Base-by-base conservation (phyloP, 2,329 filamentous ascomycete species). In the Alternaria alternata region DNA sequence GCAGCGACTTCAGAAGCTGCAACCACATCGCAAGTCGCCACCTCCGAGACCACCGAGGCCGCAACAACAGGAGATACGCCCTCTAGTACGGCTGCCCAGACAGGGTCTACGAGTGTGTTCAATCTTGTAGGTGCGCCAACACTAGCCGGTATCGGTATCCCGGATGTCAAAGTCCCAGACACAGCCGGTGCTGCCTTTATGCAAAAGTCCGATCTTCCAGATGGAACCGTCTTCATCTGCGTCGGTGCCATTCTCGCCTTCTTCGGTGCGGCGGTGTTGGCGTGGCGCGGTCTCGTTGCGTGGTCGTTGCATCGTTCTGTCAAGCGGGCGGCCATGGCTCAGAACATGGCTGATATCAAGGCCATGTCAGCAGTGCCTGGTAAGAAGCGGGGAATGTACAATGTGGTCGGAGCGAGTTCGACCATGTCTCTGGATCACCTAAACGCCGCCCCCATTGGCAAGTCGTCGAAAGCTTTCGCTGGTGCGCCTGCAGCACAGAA, bases 141-240 rank as follows among this genome's bases (percentile, higher is more conserved):
- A 38, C 80, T 89, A 46, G 81, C 84, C 7, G 86, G 85, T 65
- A 81, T 82, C 51, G 85, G 83, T 65, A 86, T 87, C 65, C 91
- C 94, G 5, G 81, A 91, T 1, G 84, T 93, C 4, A 86, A 88
- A 26, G 89, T 98, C 3, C 95, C 95, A 7, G 91, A 93, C 26
- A 97, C 92, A 3, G 85, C 87, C 39, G 87, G 90, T 73, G 95
- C 95, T 5, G 93, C 94, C 16, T 99, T 92, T 76, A 97, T 98
- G 92, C 90, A 94, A 74, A 89, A 90, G 72, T 96, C 93, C 1
- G 89, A 81, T 54, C 84, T 94, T 11, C 95, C 95, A 3, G 91
- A 98, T 73, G 95, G 95, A 55, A 97, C 94, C 4, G 91, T 99
- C 60, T 99, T 99, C 81, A 99, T 99, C 71, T 91, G 89, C 22